Evolutionary conservation across 345 rosid species (phyloP), one percentile per base, ranked within the genome.

Genomic region (Triadica sebifera): DNA sequence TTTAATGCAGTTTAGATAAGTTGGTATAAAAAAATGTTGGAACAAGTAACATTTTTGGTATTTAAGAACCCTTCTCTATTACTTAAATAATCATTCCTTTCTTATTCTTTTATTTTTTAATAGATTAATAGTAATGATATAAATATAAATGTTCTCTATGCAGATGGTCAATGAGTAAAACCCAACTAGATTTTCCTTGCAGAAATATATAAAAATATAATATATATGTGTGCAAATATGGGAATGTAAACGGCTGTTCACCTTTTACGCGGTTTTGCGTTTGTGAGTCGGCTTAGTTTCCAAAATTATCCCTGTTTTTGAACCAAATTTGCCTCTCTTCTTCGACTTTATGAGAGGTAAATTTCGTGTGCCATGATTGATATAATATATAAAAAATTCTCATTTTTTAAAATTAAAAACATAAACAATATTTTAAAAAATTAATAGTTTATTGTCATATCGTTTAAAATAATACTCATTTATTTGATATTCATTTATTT

Each of bases 1-100:
- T n/a, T n/a, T n/a, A n/a, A n/a, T n/a, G n/a, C n/a, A n/a, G n/a
- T n/a, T n/a, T n/a, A n/a, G n/a, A n/a, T n/a, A n/a, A n/a, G n/a
- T n/a, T n/a, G n/a, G n/a, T n/a, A n/a, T n/a, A n/a, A n/a, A n/a
- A n/a, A n/a, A n/a, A n/a, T n/a, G n/a, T n/a, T n/a, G n/a, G n/a
- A n/a, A n/a, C n/a, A n/a, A n/a, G n/a, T n/a, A n/a, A n/a, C n/a
- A n/a, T n/a, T n/a, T n/a, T n/a, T n/a, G n/a, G n/a, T n/a, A n/a
- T n/a, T n/a, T 69, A 85, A 74, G 91, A 87, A 78, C 78, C 64
- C 72, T 78, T 85, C 91, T 87, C 93, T 74, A 74, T 81, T 75
- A 47, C 78, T 80, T 65, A 58, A 84, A 77, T 43, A 43, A 43
- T 43, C 67, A 78, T 81, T 43, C 46, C 74, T 55, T 70, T 71